phyloP scores from a whole-genome alignment of 345 rosid species.

The Excoecaria cochinchinensis region DNA sequence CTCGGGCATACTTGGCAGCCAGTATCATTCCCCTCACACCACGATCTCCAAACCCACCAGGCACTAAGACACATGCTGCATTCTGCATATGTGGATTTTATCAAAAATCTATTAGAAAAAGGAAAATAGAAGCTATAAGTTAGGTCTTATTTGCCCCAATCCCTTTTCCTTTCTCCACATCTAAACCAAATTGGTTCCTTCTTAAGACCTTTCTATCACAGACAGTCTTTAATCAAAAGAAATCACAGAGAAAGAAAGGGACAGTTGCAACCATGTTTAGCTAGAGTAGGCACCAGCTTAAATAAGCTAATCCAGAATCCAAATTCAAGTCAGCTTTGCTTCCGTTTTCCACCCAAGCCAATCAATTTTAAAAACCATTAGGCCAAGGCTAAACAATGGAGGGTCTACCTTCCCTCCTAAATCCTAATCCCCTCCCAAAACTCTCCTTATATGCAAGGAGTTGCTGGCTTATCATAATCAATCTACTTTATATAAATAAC shows the following conservation, averaged over 20 bases:
- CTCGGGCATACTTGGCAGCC: conserved; percentile 41
- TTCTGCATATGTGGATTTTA: conserved; percentile 19
- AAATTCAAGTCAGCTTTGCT: background rate
- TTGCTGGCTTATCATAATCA: no score
- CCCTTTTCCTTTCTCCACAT: background rate
- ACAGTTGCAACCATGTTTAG: background rate
- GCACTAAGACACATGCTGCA: conserved; percentile 33
- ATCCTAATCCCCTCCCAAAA: no score
- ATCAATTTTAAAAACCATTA: background rate
- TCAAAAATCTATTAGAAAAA: background rate
- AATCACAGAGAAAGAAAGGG: background rate
- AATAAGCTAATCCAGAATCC: background rate
- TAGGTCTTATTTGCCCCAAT: background rate
- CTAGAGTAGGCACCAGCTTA: background rate
- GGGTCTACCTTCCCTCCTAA: no score
- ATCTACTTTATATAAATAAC: no score
- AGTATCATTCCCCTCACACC: conserved; percentile 37
- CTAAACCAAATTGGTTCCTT: background rate
- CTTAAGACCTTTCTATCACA: background rate
- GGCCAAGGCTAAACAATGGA: background rate
- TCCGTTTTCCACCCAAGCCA: background rate
- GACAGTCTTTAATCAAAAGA: background rate
- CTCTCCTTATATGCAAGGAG: no score
- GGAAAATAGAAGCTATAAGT: background rate
- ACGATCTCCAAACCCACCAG: conserved; percentile 42